These are phyloP conservation scores for Botryosphaeria dothidea DNA, from an alignment of 2,329 filamentous ascomycete species.

Conservation along the genomic window DNA sequence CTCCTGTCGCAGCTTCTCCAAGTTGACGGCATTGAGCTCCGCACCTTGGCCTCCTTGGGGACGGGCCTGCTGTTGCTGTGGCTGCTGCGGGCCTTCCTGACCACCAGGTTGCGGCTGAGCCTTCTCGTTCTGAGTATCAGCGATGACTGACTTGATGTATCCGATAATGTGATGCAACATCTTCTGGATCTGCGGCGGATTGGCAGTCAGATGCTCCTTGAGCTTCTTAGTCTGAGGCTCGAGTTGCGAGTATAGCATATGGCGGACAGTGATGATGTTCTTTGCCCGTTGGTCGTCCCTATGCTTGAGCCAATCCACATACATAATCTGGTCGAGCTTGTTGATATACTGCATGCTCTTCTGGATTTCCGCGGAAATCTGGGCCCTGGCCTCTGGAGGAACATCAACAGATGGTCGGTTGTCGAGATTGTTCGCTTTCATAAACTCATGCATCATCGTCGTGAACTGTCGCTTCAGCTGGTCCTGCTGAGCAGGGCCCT, in stretches of 20 bases:
- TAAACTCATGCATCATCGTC: slow-evolving; percentile 31
- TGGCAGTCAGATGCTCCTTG: background rate
- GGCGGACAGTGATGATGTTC: slow-evolving; percentile 4
- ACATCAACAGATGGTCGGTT: slow-evolving; percentile 26
- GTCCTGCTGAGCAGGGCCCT: slow-evolving; percentile 8
- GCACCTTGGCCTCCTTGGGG: slow-evolving; percentile 18
- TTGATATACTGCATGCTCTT: background rate
- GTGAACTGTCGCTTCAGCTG: slow-evolving; percentile 26
- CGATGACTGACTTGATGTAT: slow-evolving; percentile 29
- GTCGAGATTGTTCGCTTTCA: slow-evolving; percentile 27
- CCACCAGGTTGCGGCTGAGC: background rate
- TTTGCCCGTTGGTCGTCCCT: background rate
- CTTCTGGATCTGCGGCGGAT: background rate
- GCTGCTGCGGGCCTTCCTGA: slow-evolving; percentile 8
- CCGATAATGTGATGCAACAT: slow-evolving; percentile 25
- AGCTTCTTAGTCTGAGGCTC: background rate
- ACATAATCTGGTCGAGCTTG: slow-evolving; percentile 16
- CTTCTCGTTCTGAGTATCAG: slow-evolving; percentile 2
- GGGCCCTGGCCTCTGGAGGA: slow-evolving; percentile 26
- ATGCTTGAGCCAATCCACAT: slow-evolving; percentile 8
- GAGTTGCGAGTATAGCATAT: slow-evolving; percentile 5
- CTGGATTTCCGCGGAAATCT: slow-evolving; percentile 26
- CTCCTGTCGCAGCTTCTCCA: slow-evolving; percentile 27
- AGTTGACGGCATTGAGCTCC: slow-evolving; percentile 39
- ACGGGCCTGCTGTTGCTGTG: slow-evolving; percentile 17